These are phyloP conservation scores for Taphrina pruni DNA, from an alignment of 1,139 yeast species.

Conservation along the genomic window DNA sequence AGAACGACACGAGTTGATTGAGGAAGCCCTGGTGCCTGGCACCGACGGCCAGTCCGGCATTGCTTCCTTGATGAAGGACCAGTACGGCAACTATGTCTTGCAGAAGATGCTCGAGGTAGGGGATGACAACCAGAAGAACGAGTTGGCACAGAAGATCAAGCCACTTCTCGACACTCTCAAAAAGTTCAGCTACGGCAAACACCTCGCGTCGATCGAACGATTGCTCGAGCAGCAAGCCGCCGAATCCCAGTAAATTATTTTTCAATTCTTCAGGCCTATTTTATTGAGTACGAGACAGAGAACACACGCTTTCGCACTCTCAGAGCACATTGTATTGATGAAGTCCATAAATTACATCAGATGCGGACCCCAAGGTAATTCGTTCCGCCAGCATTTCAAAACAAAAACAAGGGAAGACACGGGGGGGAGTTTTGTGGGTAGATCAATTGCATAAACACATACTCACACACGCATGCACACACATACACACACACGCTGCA, in stretches of 20 bases:
- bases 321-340: constrained; percentile 17
- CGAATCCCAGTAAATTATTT: constrained; percentile 17
- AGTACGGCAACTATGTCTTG: constrained; percentile 94
- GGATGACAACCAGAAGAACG: constrained; percentile 62
- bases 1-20: constrained; percentile 69
- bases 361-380: neutral
- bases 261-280: constrained; percentile 9
- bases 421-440: neutral
- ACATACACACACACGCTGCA: neutral
- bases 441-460: constrained; percentile 4
- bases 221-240: constrained; percentile 34
- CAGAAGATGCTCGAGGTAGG: constrained; percentile 90
- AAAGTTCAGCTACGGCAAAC: constrained; percentile 68
- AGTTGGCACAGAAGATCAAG: constrained; percentile 53
- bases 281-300: neutral
- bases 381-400: constrained; percentile 2
- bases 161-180: constrained; percentile 55
- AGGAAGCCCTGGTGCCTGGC: constrained; percentile 58
- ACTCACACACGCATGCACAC: too few relatives aligned
- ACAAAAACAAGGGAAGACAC: neutral
- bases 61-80: constrained; percentile 86
- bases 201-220: constrained; percentile 48
- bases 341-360: constrained; percentile 6
- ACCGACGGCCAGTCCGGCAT: constrained; percentile 46
- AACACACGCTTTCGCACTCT: constrained; percentile 8